phyloP scores from a whole-genome alignment of 495 filamentous ascomycete species.

The Haplographium delicatum region DNA sequence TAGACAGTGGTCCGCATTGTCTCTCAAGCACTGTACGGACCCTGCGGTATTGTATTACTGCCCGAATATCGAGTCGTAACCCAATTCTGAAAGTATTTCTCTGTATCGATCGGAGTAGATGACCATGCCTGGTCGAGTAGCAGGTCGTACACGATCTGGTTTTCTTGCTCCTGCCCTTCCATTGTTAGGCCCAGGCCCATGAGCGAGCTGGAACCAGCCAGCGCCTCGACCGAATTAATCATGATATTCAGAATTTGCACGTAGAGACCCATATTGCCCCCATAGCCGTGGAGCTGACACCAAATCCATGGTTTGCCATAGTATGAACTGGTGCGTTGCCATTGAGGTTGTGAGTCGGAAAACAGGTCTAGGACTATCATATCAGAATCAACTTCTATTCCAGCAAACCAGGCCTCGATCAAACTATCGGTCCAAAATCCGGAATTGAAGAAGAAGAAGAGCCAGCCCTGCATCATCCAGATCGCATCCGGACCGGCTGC shows the following conservation, averaged over 20 bases:
- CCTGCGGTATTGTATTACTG: constrained; percentile 28
- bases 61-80: constrained; percentile 39
- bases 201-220: constrained; percentile 32
- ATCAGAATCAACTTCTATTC: constrained; percentile 38
- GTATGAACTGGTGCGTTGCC: constrained; percentile 46
- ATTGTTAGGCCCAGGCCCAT: constrained; percentile 44
- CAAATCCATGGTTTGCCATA: constrained; percentile 51
- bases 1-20: constrained; percentile 41
- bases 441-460: constrained; percentile 39
- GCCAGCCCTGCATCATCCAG: constrained; percentile 54
- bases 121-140: constrained; percentile 49
- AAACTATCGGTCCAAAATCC: constrained; percentile 47
- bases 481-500: constrained; percentile 42
- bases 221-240: constrained; percentile 39
- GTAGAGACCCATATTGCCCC: constrained; percentile 47
- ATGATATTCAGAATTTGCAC: constrained; percentile 48
- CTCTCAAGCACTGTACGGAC: constrained; percentile 44
- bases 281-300: constrained; percentile 46
- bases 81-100: constrained; percentile 44
- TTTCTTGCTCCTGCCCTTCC: constrained; percentile 52
- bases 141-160: constrained; percentile 49
- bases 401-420: constrained; percentile 44
- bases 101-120: constrained; percentile 36
- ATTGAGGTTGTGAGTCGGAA: constrained; percentile 45
- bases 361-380: constrained; percentile 50